Conservation (phyloP, 345 rosid species). For the Firmiana major region DNA sequence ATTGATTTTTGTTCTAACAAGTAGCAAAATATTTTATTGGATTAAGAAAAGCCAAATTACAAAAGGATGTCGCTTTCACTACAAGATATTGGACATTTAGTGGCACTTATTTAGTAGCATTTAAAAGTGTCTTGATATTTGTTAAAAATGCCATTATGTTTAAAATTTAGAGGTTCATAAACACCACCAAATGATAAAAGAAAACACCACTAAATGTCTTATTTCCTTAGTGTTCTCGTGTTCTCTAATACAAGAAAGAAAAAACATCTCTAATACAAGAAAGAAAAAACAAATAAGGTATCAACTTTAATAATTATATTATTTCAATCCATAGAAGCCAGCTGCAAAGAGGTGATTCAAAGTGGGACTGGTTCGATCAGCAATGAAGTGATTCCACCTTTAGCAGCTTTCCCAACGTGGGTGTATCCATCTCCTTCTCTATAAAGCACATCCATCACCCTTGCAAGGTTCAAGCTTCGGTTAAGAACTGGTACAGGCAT, state of each 20-base stretch:
- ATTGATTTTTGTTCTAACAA: no score
- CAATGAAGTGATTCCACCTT: not conserved
- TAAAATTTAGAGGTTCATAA: no score
- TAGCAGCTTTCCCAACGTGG: not conserved
- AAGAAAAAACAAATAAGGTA: not conserved
- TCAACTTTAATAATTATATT: not conserved
- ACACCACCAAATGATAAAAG: no score
- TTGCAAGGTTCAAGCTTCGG: conserved; percentile 6
- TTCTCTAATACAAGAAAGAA: no score
- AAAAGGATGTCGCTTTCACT: not conserved
- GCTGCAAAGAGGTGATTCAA: not conserved
- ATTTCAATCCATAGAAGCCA: not conserved
- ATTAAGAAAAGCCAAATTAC: not conserved
- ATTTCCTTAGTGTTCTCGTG: no score
- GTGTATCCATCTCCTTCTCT: conserved; percentile 9
- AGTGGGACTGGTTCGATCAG: not conserved
- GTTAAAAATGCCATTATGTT: no score
- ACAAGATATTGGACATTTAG: no score
- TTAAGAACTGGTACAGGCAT: not conserved
- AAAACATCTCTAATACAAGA: not conserved
- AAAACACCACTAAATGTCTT: no score
- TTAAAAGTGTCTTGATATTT: no score
- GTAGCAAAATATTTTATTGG: no score
- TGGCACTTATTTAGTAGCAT: no score
- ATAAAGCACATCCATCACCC: conserved; percentile 10